Percentiles rank a stretch among this genome's conserved stretches.
These are phyloP conservation scores for Plasmodium vivax DNA, from an alignment of 169 alveolate genomes.

Conservation along the genomic window DNA sequence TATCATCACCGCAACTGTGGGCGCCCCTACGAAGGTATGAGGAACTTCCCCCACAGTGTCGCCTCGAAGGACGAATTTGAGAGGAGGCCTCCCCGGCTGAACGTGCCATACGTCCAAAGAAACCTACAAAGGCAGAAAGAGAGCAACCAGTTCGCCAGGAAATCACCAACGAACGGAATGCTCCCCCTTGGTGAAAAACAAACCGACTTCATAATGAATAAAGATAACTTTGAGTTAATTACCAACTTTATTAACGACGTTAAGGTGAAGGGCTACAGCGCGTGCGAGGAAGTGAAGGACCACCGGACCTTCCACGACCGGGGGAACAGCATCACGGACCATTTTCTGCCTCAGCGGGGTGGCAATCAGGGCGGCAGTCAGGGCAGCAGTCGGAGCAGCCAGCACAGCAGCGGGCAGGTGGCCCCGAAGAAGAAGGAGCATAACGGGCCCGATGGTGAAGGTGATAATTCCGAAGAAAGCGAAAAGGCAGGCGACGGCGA, in stretches of 20 bases:
- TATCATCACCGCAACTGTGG: not conserved
- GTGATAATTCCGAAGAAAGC: not conserved
- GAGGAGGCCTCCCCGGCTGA: not conserved
- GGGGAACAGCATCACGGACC: not conserved
- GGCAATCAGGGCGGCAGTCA: not conserved
- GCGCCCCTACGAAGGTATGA: not conserved
- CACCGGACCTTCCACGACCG: not conserved
- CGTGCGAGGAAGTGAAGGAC: not conserved
- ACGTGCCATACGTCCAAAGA: not conserved
- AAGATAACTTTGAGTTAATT: slow-evolving; percentile 16
- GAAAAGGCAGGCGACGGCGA: not conserved
- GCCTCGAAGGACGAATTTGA: not conserved
- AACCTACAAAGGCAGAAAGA: not conserved
- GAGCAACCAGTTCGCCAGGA: not conserved
- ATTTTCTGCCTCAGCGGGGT: not conserved
- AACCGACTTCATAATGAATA: not conserved
- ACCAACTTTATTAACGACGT: slow-evolving; percentile 38
- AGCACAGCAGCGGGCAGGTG: not conserved
- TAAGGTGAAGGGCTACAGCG: slow-evolving; percentile 1
- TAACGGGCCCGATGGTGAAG: not conserved
- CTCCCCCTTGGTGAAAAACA: not conserved
- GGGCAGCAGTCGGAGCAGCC: not conserved
- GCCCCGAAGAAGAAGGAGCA: not conserved
- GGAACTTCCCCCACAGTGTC: not conserved
- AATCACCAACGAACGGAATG: not conserved